Evolutionary conservation across 164 flowering plant genomes (phyloP), one percentile per base, ranked within the genome.

Genomic region (Cinnamomum micranthum): DNA sequence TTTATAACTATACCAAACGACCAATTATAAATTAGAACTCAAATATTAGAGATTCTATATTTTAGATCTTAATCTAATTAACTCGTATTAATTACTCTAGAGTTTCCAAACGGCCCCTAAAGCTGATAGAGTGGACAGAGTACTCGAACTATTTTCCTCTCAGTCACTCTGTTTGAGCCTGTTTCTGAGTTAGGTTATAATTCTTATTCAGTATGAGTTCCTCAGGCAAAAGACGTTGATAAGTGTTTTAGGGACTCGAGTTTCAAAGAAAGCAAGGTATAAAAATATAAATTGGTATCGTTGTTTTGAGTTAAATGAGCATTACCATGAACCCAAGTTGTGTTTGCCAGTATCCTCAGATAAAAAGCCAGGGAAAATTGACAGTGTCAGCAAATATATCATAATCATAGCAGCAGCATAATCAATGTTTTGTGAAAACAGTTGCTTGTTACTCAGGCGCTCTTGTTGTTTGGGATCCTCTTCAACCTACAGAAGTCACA

Each of bases 351-450:
- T 90, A 75, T 93, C 91, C 78, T 93, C 98, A 20, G 85, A 84
- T 69, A 91, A 80, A 81, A 93, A 93, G 24, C 98, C 97, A 25
- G 97, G 94, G 79, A 92, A 90, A 67, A 93, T 88, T 1, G 97
- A 89, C 73, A 93, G 72, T 2, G 94, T 93, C 58, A 93, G 77
- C 12, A 78, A 82, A 78, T 87, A 89, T 63, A 88, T 88, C 50
- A 92, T 80, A 79, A 85, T 87, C 71, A 88, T 6, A 65, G 82
- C 90, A 28, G 85, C 7, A 19, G 85, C 90, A 80, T 86, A 92
- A 73, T 91, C 98, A 13, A 81, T 77, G 73, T 91, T 91, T 75
- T 89, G 85, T 9, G 74, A 7, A 14, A 94, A 59, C 77, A 94
- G 71, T 73, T 90, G 74, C 69, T 85, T 89, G 83, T 77, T 89